Evolutionary conservation across 441 rosid species (phyloP).

Genomic region (Adansonia madagascariensis): DNA sequence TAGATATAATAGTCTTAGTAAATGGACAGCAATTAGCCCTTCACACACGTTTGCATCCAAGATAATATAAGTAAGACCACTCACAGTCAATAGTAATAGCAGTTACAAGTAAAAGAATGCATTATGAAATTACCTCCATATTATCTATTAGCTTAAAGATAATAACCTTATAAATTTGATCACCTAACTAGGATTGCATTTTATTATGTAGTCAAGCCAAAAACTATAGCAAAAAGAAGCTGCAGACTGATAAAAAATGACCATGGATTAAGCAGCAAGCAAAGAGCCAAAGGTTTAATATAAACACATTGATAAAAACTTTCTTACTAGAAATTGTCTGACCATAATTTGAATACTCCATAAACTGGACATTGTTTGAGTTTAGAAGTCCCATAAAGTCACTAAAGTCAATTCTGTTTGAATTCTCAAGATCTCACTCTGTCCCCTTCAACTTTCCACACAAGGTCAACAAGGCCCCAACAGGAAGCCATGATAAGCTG

Average conservation of each 20-base stretch:
- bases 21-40: neutral
- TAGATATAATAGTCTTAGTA: neutral
- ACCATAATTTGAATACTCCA: conserved; percentile 92
- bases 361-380: conserved; percentile 77
- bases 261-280: neutral
- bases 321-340: conserved; percentile 78
- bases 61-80: neutral
- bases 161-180: neutral
- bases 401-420: conserved; percentile 77
- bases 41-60: neutral
- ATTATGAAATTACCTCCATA: neutral
- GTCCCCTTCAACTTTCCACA: conserved; percentile 86
- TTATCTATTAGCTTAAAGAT: neutral
- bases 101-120: neutral
- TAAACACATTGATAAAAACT: neutral
- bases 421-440: conserved; percentile 86
- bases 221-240: neutral
- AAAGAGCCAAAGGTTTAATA: conserved; percentile 22
- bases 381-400: conserved; percentile 78
- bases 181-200: neutral
- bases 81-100: neutral
- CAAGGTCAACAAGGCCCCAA: conserved; percentile 79
- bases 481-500: conserved; percentile 88
- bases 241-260: neutral
- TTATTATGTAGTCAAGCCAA: neutral